Percentiles rank a stretch among this genome's conserved stretches.
These are phyloP conservation scores for Coelastrella sp. DNA, from an alignment of 139 green algal species.

Conservation along the genomic window DNA sequence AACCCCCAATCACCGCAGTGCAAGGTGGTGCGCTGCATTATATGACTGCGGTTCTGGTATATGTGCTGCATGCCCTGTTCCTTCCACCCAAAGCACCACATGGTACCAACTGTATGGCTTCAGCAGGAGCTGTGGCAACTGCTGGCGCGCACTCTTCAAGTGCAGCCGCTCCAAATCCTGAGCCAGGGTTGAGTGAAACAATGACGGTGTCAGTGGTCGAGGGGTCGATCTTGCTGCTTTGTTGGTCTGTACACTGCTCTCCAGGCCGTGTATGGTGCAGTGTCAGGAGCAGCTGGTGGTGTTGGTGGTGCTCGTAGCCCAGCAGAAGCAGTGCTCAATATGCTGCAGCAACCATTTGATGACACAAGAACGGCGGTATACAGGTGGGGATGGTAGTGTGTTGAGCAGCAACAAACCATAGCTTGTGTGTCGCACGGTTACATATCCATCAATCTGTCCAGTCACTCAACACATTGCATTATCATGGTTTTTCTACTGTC, in stretches of 20 bases:
- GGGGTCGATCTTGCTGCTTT: background rate
- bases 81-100: background rate
- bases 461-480: background rate
- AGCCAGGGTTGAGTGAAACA: background rate
- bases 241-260: background rate
- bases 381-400: background rate
- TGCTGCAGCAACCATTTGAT: conserved; percentile 54
- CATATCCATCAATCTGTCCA: background rate
- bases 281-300: conserved; percentile 36
- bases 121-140: no score
- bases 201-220: no score
- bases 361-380: conserved; percentile 42
- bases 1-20: background rate
- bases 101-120: background rate
- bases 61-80: no score
- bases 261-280: conserved; percentile 24
- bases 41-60: no score
- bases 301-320: conserved; percentile 25
- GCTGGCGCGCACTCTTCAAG: no score
- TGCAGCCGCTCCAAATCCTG: no score
- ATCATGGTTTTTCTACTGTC: background rate
- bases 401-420: background rate
- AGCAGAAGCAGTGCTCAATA: conserved; percentile 36
- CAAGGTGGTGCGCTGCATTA: background rate
- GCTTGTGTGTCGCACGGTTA: background rate